Evolutionary conservation across 1,284 basidiomycete genomes (phyloP).

Genomic region (Wallemia mellicola): DNA sequence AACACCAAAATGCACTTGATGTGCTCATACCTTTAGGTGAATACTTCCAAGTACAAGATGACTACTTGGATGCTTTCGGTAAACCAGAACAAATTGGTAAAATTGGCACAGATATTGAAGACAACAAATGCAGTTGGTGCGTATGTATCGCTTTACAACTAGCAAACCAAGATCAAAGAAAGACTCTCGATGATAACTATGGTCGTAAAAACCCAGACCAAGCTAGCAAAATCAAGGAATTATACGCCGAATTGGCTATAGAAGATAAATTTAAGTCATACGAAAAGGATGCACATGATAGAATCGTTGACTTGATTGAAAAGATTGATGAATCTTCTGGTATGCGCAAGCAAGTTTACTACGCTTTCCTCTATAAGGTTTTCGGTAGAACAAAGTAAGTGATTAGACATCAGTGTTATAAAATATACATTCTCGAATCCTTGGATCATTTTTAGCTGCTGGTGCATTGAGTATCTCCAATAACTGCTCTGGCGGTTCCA

Average conservation of each 20-base stretch:
- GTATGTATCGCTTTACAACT: conserved; percentile 56
- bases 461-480: conserved; percentile 35
- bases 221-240: conserved; percentile 39
- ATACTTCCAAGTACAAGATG: conserved; percentile 97
- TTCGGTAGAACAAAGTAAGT: conserved; percentile 52
- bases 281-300: conserved; percentile 41
- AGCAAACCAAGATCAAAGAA: conserved; percentile 30
- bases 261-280: conserved; percentile 38
- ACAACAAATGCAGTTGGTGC: conserved; percentile 98
- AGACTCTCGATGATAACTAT: conserved; percentile 42
- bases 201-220: conserved; percentile 42
- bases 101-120: conserved; percentile 87
- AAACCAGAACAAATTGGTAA: conserved; percentile 82
- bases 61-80: conserved; percentile 79
- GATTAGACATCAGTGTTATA: conserved; percentile 3
- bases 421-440: conserved; percentile 25
- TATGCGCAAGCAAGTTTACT: conserved; percentile 52
- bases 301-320: conserved; percentile 34
- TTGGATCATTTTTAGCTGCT: conserved; percentile 21
- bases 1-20: conserved; percentile 47
- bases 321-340: conserved; percentile 32
- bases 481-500: conserved; percentile 51
- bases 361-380: conserved; percentile 60
- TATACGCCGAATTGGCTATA: conserved; percentile 45
- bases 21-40: conserved; percentile 82